Conservation (phyloP, 2,329 filamentous ascomycete species). For the Aschersonia sp. region DNA sequence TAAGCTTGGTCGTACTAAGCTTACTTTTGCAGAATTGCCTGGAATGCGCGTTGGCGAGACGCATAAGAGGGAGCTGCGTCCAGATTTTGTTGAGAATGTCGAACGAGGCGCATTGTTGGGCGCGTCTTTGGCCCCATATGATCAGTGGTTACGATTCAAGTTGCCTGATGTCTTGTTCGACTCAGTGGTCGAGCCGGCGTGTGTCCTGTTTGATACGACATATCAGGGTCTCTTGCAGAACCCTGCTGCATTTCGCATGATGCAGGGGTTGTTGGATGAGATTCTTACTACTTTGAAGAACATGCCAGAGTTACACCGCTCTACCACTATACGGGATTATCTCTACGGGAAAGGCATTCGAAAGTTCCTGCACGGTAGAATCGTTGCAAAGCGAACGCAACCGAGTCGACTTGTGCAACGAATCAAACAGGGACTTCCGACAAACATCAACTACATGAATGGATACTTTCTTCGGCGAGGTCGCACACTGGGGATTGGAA, state of each 20-base stretch:
- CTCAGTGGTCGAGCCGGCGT: conserved; percentile 67
- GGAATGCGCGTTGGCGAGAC: conserved; percentile 6
- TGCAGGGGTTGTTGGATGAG: conserved; percentile 61
- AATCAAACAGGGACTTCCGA: conserved; percentile 43
- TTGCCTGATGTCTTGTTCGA: conserved; percentile 67
- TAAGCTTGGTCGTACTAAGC: conserved; percentile 14
- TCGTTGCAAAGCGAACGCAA: conserved; percentile 29
- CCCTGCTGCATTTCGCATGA: conserved; percentile 46
- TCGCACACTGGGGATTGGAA: conserved; percentile 55
- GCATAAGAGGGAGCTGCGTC: conserved; percentile 7
- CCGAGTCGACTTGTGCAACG: conserved; percentile 54
- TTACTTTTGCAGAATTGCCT: conserved; percentile 12
- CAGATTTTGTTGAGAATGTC: conserved; percentile 8
- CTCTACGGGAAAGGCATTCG: conserved; percentile 47
- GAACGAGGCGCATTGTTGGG: conserved; percentile 5
- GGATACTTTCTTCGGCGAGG: conserved; percentile 73
- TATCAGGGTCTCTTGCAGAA: conserved; percentile 62
- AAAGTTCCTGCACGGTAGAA: conserved; percentile 33
- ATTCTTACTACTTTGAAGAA: conserved; percentile 55
- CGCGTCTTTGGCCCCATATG: conserved; percentile 11
- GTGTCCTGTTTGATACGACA: conserved; percentile 60
- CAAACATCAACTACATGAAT: conserved; percentile 76
- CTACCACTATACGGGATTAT: conserved; percentile 39
- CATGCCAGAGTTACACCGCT: conserved; percentile 58
- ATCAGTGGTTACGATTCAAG: conserved; percentile 52